These are phyloP conservation scores for Chenopodium quinoa DNA, from an alignment of 148 eudicot species.

Conservation along the genomic window DNA sequence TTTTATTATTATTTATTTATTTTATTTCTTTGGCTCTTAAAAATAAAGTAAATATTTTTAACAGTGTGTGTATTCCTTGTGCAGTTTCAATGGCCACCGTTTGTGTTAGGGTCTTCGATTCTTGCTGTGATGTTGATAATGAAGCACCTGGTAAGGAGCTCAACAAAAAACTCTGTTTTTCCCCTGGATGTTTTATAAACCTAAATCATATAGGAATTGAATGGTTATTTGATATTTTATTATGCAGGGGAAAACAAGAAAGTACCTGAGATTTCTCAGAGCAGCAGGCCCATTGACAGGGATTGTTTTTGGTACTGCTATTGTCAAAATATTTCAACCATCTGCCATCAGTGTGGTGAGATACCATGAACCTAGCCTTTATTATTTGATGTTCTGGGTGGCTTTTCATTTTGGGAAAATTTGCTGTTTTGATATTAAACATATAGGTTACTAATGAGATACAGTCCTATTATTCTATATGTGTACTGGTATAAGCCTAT, in stretches of 20 bases:
- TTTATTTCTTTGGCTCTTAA: neutral
- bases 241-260: conserved; percentile 73
- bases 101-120: conserved; percentile 70
- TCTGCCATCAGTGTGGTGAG: conserved; percentile 94
- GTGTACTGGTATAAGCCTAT: neutral
- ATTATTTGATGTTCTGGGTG: neutral
- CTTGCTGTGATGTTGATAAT: conserved; percentile 73
- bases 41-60: neutral
- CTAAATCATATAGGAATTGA: neutral
- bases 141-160: conserved; percentile 79
- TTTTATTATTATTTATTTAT: too few species aligned
- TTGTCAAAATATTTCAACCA: conserved; percentile 75
- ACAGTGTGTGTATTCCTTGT: conserved; percentile 26
- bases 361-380: conserved; percentile 11
- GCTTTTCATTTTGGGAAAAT: neutral
- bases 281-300: conserved; percentile 96
- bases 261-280: conserved; percentile 64
- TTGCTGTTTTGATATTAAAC: neutral
- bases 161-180: neutral
- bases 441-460: neutral
- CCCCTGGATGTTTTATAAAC: neutral
- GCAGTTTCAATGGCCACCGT: conserved; percentile 94
- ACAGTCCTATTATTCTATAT: neutral
- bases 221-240: conserved; percentile 4
- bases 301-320: conserved; percentile 76